These are phyloP conservation scores for Platanus orientalis DNA, from an alignment of 164 flowering plant genomes.

Conservation along the genomic window DNA sequence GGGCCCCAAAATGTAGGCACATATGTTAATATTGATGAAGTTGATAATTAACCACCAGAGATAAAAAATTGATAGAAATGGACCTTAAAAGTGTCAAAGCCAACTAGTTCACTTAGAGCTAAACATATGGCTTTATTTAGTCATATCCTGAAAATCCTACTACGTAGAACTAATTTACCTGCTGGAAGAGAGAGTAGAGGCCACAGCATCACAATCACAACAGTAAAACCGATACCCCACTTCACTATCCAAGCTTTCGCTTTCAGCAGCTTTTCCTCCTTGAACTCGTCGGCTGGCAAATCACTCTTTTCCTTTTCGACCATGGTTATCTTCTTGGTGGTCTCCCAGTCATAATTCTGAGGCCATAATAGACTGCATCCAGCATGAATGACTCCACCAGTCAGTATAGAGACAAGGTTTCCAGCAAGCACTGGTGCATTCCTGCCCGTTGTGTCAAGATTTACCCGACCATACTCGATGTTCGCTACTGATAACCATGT, in stretches of 20 bases:
- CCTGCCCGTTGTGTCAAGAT: conserved; percentile 88
- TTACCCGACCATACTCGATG: conserved; percentile 66
- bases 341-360: conserved; percentile 85
- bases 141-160: background rate
- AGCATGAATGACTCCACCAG: conserved; percentile 78
- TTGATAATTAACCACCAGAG: too few relatives aligned
- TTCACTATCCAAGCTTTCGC: conserved; percentile 86
- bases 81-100: background rate
- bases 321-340: conserved; percentile 67
- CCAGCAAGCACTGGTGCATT: conserved; percentile 98
- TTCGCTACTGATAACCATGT: conserved; percentile 71
- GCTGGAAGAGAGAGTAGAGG: conserved; percentile 85
- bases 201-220: conserved; percentile 75
- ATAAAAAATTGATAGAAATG: background rate
- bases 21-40: too few relatives aligned
- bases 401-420: conserved; percentile 79
- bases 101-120: background rate
- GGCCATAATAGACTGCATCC: conserved; percentile 63
- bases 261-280: conserved; percentile 52
- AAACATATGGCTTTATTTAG: background rate
- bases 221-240: conserved; percentile 90
- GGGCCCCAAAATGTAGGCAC: too few relatives aligned
- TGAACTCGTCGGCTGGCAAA: conserved; percentile 60
- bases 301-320: conserved; percentile 75
- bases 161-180: conserved; percentile 28